Conservation (phyloP, 2,329 filamentous ascomycete species). For the Tolypocladium amazonense region DNA sequence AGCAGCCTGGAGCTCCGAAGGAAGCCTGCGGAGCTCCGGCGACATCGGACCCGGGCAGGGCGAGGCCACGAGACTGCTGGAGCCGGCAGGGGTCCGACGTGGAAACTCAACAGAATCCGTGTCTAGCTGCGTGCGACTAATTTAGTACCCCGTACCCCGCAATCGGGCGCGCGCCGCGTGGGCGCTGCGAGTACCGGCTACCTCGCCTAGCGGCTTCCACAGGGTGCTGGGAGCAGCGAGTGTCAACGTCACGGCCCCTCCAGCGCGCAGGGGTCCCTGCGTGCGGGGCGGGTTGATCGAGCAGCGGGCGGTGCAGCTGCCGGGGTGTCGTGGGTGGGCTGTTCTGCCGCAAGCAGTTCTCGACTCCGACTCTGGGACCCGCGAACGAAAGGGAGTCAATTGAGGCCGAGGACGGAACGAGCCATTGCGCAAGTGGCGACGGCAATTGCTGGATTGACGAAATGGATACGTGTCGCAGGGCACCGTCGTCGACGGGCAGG, state of each 20-base stretch:
- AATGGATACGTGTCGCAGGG: background rate
- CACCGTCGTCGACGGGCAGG: background rate
- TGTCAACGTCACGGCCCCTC: background rate
- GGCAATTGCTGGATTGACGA: background rate
- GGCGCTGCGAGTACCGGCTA: constrained; percentile 6
- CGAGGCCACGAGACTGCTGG: background rate
- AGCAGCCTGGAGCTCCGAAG: background rate
- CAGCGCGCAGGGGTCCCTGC: background rate
- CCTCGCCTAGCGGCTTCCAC: background rate
- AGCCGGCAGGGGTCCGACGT: background rate
- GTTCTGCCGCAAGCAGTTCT: background rate
- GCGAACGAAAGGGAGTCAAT: background rate
- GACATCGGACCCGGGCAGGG: background rate
- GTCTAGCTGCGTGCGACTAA: too few relatives aligned
- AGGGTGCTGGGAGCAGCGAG: background rate
- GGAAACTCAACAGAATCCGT: background rate
- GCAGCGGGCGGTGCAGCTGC: background rate
- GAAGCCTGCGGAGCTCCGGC: background rate
- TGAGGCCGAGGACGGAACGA: background rate
- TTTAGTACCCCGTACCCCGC: constrained; percentile 14
- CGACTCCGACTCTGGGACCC: too few relatives aligned
- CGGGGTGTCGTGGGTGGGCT: too few relatives aligned
- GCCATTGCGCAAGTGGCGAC: background rate
- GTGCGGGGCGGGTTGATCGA: background rate
- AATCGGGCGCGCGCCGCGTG: constrained; percentile 4